Conservation (phyloP, 495 filamentous ascomycete species). For the Talaromyces liani region DNA sequence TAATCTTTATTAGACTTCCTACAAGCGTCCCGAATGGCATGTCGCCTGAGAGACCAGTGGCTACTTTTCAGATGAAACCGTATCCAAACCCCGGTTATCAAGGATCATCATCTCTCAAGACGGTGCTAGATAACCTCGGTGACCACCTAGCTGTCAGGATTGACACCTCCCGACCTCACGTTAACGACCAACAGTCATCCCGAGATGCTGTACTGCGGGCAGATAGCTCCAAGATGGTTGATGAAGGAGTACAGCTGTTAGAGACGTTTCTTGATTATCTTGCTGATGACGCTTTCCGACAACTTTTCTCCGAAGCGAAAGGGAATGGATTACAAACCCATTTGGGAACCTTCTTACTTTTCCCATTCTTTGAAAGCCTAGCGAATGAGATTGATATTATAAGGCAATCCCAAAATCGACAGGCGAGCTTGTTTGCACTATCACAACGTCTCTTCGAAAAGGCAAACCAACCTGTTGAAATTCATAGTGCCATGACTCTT, state of each 20-base stretch:
- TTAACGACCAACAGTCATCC: conserved; percentile 3
- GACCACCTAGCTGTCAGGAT: conserved; percentile 6
- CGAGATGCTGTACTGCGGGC: conserved; percentile 10
- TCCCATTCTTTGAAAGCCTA: conserved; percentile 9
- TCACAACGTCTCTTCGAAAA: conserved; percentile 24
- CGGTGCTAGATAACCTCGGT: conserved; percentile 31
- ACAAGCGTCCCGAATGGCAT: neutral
- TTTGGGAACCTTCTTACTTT: conserved; percentile 5
- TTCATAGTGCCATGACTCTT: conserved; percentile 17
- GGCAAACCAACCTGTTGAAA: conserved; percentile 21
- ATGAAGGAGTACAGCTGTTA: conserved; percentile 6
- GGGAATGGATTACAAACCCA: conserved; percentile 3
- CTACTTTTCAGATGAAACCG: conserved; percentile 18
- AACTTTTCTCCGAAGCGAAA: conserved; percentile 6
- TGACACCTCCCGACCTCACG: neutral
- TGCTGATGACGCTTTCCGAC: conserved; percentile 1
- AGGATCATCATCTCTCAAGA: conserved; percentile 22
- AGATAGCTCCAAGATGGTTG: conserved; percentile 8
- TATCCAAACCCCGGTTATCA: conserved; percentile 39
- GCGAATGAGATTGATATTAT: conserved; percentile 4
- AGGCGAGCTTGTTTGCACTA: conserved; percentile 1
- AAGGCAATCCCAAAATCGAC: conserved; percentile 3
- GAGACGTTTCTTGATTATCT: conserved; percentile 8
- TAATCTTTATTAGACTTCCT: neutral
- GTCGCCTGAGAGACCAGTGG: conserved; percentile 2